Base-by-base conservation (phyloP, 257 asterid genomes). In the Solanum megistacrolobum region DNA sequence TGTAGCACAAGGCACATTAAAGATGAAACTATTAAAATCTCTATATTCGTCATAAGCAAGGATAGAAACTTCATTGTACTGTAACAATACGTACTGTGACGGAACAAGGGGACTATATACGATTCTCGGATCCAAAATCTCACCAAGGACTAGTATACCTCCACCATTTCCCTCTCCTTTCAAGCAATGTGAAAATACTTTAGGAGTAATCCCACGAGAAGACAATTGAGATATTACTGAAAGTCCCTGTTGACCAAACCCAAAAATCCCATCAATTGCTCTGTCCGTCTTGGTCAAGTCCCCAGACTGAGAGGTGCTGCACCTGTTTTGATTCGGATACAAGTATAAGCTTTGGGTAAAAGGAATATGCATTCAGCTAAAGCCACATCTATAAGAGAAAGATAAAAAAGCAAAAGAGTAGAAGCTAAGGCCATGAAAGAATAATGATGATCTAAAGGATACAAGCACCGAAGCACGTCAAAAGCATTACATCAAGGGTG, bases 81-180 rank as follows among this genome's bases (percentile, higher is more conserved):
- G 69, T 82, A 82, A 82, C 85, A 87, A 88, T 91, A 96, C 98
- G 92, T 93, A 96, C 98, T 95, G 98, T 88, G 98, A 94, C 76
- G 96, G 98, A 90, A 94, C 98, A 86, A 95, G 99, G 90, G 99
- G 98, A 88, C 96, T 96, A 90, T 96, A 96, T 89, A 93, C 95
- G 91, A 96, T 92, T 89, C 95, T 94, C 3, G 98, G 94, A 87
- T 95, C 98, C 98, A 94, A 90, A 92, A 96, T 93, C 94, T 95
- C 96, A 90, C 99, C 99, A 93, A 96, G 96, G 93, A 95, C 99
- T 82, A 96, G 92, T 90, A 93, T 90, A 83, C 98, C 99, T 43
- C 98, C 99, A 89, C 99, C 98, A 83, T 89, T 92, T 76, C 93
- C 98, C 29, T 94, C 98, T 91, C 99, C 99, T 91, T 91, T 96